Conservation (phyloP, 1,284 basidiomycete species). For the Fistulinella cinereoalba region DNA sequence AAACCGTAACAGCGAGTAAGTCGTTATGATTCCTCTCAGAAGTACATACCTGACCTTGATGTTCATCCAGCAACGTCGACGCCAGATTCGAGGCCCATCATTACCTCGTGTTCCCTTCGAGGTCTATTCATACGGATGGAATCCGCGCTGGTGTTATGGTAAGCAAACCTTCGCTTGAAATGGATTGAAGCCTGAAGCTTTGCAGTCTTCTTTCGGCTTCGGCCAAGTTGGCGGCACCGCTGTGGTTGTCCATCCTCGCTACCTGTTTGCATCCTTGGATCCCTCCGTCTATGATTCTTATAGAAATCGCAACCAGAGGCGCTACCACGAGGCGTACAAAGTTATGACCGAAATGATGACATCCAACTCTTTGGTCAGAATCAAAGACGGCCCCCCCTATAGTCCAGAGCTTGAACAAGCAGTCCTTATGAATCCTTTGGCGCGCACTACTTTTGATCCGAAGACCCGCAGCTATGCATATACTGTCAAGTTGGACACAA, state of each 20-base stretch:
- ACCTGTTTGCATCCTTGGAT: conserved; percentile 83
- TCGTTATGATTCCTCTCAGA: conserved; percentile 26
- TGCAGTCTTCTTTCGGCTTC: conserved; percentile 94
- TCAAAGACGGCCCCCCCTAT: conserved; percentile 96
- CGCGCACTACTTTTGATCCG: conserved; percentile 77
- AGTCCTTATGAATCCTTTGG: conserved; percentile 92
- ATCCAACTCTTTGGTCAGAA: conserved; percentile 87
- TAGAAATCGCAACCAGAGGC: conserved; percentile 62
- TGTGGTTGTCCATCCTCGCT: conserved; percentile 87
- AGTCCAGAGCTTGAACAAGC: conserved; percentile 81
- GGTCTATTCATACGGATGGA: conserved; percentile 90
- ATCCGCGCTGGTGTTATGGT: conserved; percentile 90
- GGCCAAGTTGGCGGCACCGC: conserved; percentile 97
- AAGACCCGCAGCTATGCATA: conserved; percentile 87
- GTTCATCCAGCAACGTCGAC: conserved; percentile 76
- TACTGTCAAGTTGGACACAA: conserved; percentile 58
- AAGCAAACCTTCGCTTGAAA: conserved; percentile 16
- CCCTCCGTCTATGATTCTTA: conserved; percentile 75
- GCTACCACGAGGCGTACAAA: conserved; percentile 82
- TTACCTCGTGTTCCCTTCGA: conserved; percentile 96
- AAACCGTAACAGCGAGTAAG: conserved; percentile 92
- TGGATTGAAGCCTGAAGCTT: conserved; percentile 1
- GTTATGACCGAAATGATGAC: conserved; percentile 96
- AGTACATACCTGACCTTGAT: not conserved
- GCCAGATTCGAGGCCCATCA: conserved; percentile 88